A percentile compares a stretch with the other conserved stretches of the same genome.
phyloP scores from a whole-genome alignment of 2,329 filamentous ascomycete species.

The Fusarium tricinctum region DNA sequence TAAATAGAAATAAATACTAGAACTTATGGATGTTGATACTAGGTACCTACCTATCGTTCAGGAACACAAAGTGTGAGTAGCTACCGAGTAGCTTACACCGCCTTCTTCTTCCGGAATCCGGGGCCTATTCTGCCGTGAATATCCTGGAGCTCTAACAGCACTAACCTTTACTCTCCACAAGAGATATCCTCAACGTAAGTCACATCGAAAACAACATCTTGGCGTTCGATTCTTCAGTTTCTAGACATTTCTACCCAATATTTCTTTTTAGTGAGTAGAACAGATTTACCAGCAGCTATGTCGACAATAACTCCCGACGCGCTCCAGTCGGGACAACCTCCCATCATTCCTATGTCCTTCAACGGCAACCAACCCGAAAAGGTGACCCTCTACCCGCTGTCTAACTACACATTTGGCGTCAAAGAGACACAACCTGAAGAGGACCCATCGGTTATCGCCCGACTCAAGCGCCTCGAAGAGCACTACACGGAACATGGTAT shows the following conservation, averaged over 20 bases:
- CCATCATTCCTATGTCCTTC: slow-evolving; percentile 85
- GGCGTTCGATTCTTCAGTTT: not conserved
- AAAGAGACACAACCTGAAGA: slow-evolving; percentile 99
- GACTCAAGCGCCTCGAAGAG: slow-evolving; percentile 93
- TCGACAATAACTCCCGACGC: slow-evolving; percentile 84
- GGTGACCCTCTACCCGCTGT: slow-evolving; percentile 92
- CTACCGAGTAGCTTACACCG: slow-evolving; percentile 16
- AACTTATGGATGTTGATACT: not conserved
- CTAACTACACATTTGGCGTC: slow-evolving; percentile 98
- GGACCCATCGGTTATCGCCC: slow-evolving; percentile 93
- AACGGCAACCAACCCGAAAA: slow-evolving; percentile 89
- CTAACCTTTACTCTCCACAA: slow-evolving; percentile 17
- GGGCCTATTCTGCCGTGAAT: slow-evolving; percentile 34
- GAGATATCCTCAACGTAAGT: slow-evolving; percentile 22
- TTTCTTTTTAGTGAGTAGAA: not conserved
- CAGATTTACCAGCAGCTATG: slow-evolving; percentile 64
- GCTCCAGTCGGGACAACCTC: slow-evolving; percentile 83
- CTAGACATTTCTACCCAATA: not conserved
- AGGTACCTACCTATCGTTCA: no score
- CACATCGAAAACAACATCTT: slow-evolving; percentile 4
- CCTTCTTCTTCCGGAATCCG: slow-evolving; percentile 16
- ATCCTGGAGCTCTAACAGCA: slow-evolving; percentile 31
- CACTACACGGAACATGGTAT: slow-evolving; percentile 94
- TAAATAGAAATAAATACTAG: not conserved
- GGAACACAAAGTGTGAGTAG: not conserved